phyloP scores from a whole-genome alignment of 1,284 basidiomycete genomes.

The Ceratobasidium papillatum region DNA sequence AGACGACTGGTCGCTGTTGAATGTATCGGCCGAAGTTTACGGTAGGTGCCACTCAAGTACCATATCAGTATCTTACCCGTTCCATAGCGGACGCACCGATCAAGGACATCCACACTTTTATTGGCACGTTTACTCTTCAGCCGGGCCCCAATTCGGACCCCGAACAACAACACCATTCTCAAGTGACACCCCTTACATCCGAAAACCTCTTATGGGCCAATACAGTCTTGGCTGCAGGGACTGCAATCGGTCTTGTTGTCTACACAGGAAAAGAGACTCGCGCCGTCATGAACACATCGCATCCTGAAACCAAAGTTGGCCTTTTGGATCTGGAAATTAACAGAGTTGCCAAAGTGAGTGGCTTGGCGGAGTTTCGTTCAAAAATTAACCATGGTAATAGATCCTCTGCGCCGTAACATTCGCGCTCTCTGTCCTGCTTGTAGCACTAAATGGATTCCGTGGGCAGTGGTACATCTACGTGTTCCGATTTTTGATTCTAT shows the following conservation, averaged over 20 bases:
- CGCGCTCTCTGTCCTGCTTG: constrained; percentile 87
- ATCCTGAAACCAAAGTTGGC: constrained; percentile 95
- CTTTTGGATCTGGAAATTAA: constrained; percentile 95
- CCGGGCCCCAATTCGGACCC: constrained; percentile 58
- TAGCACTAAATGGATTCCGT: constrained; percentile 95
- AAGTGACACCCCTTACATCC: constrained; percentile 82
- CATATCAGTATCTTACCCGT: background rate
- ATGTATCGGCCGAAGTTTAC: constrained; percentile 84
- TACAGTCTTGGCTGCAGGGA: constrained; percentile 95
- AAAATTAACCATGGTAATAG: constrained; percentile 54
- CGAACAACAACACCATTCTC: constrained; percentile 56
- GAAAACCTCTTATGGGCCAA: constrained; percentile 98
- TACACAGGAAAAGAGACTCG: constrained; percentile 96
- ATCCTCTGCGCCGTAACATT: constrained; percentile 96
- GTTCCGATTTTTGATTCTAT: constrained; percentile 96
- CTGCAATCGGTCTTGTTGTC: constrained; percentile 89
- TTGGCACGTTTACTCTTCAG: constrained; percentile 82
- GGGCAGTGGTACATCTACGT: constrained; percentile 97
- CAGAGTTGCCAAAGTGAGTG: constrained; percentile 85
- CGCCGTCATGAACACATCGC: constrained; percentile 99
- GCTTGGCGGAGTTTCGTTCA: background rate
- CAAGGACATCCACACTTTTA: constrained; percentile 96
- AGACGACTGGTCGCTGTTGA: constrained; percentile 70
- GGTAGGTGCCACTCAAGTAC: constrained; percentile 57
- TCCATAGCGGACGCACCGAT: constrained; percentile 86